A percentile compares a stretch with the other conserved stretches of the same genome.
phyloP scores from a whole-genome alignment of 345 rosid genomes.

The Hibiscus mutabilis region DNA sequence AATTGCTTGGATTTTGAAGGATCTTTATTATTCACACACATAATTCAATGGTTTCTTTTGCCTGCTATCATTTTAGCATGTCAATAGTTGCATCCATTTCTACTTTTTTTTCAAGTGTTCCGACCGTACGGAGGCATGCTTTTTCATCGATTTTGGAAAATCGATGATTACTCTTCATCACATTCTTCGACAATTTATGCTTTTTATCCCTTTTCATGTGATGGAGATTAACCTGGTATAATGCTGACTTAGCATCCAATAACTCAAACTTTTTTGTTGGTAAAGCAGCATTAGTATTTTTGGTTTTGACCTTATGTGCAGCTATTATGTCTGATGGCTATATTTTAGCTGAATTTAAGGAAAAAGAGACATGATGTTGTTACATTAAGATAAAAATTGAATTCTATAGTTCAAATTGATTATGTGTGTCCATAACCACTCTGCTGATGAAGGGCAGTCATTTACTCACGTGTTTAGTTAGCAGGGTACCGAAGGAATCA shows the following conservation, averaged over 20 bases:
- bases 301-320: not conserved
- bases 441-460: not conserved
- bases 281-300: not conserved
- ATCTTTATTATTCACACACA: slow-evolving; percentile 5
- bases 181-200: not conserved
- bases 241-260: too few species aligned
- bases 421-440: not conserved
- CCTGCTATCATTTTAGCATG: not conserved
- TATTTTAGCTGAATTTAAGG: not conserved
- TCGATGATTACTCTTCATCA: not conserved
- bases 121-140: too few species aligned
- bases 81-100: not conserved
- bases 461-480: not conserved
- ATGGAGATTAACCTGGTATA: not conserved
- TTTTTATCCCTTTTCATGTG: not conserved
- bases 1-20: slow-evolving; percentile 21
- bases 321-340: not conserved
- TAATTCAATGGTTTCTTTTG: not conserved
- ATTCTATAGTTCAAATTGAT: not conserved
- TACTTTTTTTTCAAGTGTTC: not conserved
- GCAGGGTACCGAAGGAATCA: not conserved
- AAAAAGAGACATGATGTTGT: not conserved
- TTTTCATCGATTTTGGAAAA: not conserved
- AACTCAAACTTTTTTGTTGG: too few species aligned
- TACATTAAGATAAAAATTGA: not conserved